These are phyloP conservation scores for Panicum miliaceum DNA, from an alignment of 176 grass and related monocot species.

Conservation along the genomic window DNA sequence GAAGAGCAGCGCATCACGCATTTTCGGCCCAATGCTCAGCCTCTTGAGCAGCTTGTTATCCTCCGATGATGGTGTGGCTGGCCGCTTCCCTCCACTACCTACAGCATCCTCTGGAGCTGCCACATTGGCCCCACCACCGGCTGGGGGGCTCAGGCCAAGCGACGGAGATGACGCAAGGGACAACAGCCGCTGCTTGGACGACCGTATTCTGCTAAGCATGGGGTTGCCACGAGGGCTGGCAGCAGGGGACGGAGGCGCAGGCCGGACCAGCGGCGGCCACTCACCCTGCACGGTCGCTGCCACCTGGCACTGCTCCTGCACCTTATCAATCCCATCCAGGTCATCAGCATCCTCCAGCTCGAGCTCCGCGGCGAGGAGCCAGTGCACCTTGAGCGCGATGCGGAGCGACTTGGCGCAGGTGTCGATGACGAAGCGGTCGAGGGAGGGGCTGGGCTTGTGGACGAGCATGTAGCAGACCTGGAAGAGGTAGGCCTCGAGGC, in stretches of 20 bases:
- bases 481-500: constrained; percentile 95
- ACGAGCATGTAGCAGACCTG: constrained; percentile 99
- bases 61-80: constrained; percentile 56
- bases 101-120: constrained; percentile 41
- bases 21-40: constrained; percentile 82
- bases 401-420: constrained; percentile 87
- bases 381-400: constrained; percentile 98
- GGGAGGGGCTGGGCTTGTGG: constrained; percentile 93
- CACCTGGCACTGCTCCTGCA: constrained; percentile 93
- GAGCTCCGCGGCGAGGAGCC: constrained; percentile 86
- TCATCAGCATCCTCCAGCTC: constrained; percentile 88
- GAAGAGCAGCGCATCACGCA: constrained; percentile 85
- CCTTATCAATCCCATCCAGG: constrained; percentile 65
- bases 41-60: constrained; percentile 93
- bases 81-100: constrained; percentile 52
- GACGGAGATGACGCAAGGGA: constrained; percentile 75
- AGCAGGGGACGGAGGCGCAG: constrained; percentile 49
- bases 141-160: constrained; percentile 46
- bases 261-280: constrained; percentile 65
- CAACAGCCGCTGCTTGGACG: constrained; percentile 82
- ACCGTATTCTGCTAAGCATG: constrained; percentile 87
- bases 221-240: constrained; percentile 75
- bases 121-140: constrained; percentile 46
- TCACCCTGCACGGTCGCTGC: constrained; percentile 80
- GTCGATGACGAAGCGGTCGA: constrained; percentile 93